Conservation (phyloP, 495 filamentous ascomycete species). For the Aspergillus heteromorphus region DNA sequence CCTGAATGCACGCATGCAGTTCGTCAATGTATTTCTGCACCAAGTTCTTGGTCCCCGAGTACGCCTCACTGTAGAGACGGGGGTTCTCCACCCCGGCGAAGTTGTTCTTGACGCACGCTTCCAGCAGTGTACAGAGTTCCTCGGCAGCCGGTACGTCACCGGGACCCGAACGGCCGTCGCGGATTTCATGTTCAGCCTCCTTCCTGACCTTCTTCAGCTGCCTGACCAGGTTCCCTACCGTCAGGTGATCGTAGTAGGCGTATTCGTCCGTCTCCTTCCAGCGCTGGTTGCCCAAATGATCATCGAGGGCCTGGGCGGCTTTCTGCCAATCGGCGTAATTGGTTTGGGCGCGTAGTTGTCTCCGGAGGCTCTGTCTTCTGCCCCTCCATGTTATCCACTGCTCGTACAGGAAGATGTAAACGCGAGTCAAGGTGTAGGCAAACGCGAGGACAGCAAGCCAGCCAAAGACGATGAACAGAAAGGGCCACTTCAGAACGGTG, state of each 20-base stretch:
- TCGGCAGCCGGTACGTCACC: slow-evolving; percentile 52
- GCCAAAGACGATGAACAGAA: slow-evolving; percentile 68
- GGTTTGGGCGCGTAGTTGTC: slow-evolving; percentile 60
- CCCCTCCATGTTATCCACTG: slow-evolving; percentile 57
- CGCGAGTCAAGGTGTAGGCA: slow-evolving; percentile 73
- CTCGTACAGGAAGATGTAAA: slow-evolving; percentile 89
- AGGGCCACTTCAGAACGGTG: slow-evolving; percentile 82
- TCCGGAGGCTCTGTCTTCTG: slow-evolving; percentile 61
- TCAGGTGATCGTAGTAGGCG: slow-evolving; percentile 89
- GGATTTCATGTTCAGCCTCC: slow-evolving; percentile 47
- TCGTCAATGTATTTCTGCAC: slow-evolving; percentile 89
- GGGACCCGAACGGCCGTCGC: slow-evolving; percentile 13
- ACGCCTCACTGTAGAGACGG: slow-evolving; percentile 88
- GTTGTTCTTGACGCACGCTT: slow-evolving; percentile 94
- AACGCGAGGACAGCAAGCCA: slow-evolving; percentile 69
- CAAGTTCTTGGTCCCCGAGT: slow-evolving; percentile 89
- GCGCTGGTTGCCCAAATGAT: slow-evolving; percentile 69
- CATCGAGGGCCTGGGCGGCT: slow-evolving; percentile 73
- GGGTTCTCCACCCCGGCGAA: slow-evolving; percentile 95
- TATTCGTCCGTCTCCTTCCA: slow-evolving; percentile 90
- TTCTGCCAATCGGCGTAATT: slow-evolving; percentile 78
- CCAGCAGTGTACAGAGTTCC: slow-evolving; percentile 68
- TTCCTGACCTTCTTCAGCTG: slow-evolving; percentile 63
- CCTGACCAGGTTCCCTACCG: slow-evolving; percentile 65
- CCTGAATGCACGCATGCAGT: slow-evolving; percentile 51